A percentile compares a stretch with the other conserved stretches of the same genome.
phyloP scores from a whole-genome alignment of 345 rosid species.

The Salix udensis region DNA sequence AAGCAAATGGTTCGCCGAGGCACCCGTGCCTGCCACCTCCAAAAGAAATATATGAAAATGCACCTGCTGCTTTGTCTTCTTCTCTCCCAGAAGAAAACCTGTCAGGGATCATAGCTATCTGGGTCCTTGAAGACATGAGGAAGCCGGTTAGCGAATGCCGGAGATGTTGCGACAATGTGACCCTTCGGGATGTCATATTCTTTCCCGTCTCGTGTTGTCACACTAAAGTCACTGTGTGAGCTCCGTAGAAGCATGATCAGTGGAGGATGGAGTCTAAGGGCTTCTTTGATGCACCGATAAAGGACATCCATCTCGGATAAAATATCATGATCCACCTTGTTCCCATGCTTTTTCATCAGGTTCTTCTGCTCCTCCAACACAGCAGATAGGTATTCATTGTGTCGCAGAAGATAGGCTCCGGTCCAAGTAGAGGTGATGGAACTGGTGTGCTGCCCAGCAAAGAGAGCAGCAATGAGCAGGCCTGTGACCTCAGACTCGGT shows the following conservation, averaged over 20 bases:
- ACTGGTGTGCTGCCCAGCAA: constrained; percentile 99
- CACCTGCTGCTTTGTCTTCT: constrained; percentile 86
- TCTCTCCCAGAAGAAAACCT: constrained; percentile 84
- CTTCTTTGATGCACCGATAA: constrained; percentile 91
- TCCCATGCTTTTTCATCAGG: constrained; percentile 69
- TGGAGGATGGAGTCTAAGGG: constrained; percentile 94
- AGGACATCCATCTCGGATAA: constrained; percentile 90
- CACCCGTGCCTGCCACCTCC: constrained; percentile 99
- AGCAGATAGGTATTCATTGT: constrained; percentile 54
- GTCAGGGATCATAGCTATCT: constrained; percentile 78
- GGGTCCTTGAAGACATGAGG: constrained; percentile 75
- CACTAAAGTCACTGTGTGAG: constrained; percentile 80
- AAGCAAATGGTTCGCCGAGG: constrained; percentile 96
- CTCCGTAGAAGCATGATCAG: constrained; percentile 80
- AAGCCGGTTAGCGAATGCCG: constrained; percentile 93
- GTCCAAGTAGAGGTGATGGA: constrained; percentile 98
- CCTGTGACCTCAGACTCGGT: constrained; percentile 88
- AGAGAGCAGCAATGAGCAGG: constrained; percentile 91
- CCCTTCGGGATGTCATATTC: constrained; percentile 91
- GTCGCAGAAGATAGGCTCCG: constrained; percentile 76
- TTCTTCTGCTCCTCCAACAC: constrained; percentile 75
- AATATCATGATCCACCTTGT: constrained; percentile 81
- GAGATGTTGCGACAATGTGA: constrained; percentile 89
- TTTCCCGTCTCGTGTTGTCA: constrained; percentile 71
- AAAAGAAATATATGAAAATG: constrained; percentile 84